Conservation (phyloP, 768 basidiomycete genomes). For the Termitomyces titanicus region DNA sequence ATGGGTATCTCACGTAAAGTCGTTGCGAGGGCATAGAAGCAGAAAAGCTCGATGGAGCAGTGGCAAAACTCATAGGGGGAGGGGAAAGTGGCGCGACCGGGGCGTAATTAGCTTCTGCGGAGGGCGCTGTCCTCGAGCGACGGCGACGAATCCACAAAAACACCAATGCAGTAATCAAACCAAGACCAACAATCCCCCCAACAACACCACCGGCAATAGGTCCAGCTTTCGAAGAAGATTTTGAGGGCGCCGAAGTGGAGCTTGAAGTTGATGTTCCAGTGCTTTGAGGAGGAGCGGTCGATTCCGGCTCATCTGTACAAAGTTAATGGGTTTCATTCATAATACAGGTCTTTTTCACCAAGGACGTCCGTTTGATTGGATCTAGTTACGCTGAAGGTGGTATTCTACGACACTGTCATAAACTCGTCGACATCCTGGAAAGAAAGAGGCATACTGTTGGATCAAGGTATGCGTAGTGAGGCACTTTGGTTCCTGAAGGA, state of each 20-base stretch:
- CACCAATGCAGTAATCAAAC: conserved; percentile 32
- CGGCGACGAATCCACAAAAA: conserved; percentile 26
- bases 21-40: conserved; percentile 23
- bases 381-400: conserved; percentile 29
- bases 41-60: conserved; percentile 10
- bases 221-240: conserved; percentile 30
- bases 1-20: conserved; percentile 32
- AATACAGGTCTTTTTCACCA: conserved; percentile 12
- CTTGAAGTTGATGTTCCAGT: conserved; percentile 16
- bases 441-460: conserved; percentile 28
- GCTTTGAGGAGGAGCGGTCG: conserved; percentile 23
- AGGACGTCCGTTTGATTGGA: conserved; percentile 21
- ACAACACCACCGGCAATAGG: conserved; percentile 67
- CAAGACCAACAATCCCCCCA: conserved; percentile 47
- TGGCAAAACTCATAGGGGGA: conserved; percentile 14
- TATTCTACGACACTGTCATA: conserved; percentile 16
- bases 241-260: not conserved
- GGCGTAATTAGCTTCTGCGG: conserved; percentile 15
- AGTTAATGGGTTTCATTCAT: not conserved
- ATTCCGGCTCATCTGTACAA: conserved; percentile 31
- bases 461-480: conserved; percentile 47
- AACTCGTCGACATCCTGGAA: not conserved
- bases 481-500: conserved; percentile 39
- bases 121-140: conserved; percentile 18
- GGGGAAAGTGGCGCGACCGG: conserved; percentile 7